Percentiles rank a stretch among this genome's conserved stretches.
These are phyloP conservation scores for Acanthamoeba sp. DNA, from an alignment of 208 protist genomes.

Conservation along the genomic window DNA sequence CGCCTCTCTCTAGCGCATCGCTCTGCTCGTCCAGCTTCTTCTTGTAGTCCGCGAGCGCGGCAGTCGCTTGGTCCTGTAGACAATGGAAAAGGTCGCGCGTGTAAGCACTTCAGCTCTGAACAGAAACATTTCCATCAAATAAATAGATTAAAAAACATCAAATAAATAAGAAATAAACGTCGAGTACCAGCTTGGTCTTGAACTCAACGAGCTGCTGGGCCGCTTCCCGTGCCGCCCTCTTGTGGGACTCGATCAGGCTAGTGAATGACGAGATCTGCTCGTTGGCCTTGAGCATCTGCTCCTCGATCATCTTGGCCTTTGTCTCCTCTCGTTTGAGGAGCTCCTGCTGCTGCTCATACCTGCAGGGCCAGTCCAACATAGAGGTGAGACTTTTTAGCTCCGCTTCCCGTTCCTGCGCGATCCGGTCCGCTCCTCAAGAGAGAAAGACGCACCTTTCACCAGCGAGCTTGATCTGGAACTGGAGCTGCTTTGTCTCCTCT, in stretches of 20 bases:
- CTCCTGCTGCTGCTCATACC: constrained; percentile 41
- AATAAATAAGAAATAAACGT: neutral
- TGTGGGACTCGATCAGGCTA: neutral
- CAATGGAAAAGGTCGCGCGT: no score
- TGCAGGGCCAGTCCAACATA: neutral
- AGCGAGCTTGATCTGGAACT: constrained; percentile 23
- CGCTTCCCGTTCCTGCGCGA: neutral
- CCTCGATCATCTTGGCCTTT: constrained; percentile 57
- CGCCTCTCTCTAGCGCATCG: neutral
- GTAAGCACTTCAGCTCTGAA: no score
- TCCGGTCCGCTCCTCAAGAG: neutral
- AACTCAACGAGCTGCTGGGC: constrained; percentile 35
- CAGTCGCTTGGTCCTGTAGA: constrained; percentile 33
- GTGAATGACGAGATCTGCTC: constrained; percentile 54
- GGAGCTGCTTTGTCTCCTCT: constrained; percentile 61
- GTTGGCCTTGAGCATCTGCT: constrained; percentile 53
- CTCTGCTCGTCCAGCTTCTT: constrained; percentile 59
- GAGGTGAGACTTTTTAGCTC: neutral
- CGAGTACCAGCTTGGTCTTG: constrained; percentile 19
- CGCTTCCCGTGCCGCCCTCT: neutral
- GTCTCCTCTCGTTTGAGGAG: constrained; percentile 50
- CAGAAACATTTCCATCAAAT: no score
- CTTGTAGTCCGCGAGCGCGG: constrained; percentile 4
- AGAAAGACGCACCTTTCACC: neutral
- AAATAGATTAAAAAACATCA: no score